Base-by-base conservation (phyloP, 116 monocot species). In the Iris pallida region DNA sequence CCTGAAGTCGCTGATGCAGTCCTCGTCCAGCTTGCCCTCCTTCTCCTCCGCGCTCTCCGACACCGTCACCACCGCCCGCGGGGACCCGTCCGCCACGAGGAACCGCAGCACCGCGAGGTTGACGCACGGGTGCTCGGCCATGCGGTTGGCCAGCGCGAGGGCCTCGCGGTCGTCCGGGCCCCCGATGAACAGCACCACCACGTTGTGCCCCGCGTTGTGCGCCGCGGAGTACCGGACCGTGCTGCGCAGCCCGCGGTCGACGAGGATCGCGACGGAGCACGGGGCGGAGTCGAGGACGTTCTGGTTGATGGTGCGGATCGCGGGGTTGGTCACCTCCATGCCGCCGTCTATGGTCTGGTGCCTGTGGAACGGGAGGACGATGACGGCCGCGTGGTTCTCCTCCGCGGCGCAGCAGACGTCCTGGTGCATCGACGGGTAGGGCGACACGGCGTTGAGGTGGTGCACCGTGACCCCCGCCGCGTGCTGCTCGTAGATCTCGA, bases 281-380 rank as follows among this genome's bases (percentile, higher is more conserved):
- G 82, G 78, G 9, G 82, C 45, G 45, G 44, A 41, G 4, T 19
- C 19, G 55, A 82, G 55, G 30, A 82, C 60, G 16, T n/a, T 55
- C 55, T 74, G 62, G 73, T 82, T 82, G 11, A 82, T 47, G 10
- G 70, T 45, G 48, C 65, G 82, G 45, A 82, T 68, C 5, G 73
- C 63, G 0, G 66, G 78, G 65, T 82, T 77, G 5, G 65, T 65
- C 18, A 65, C 40, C 70, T 73, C 77, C 76, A 82, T 73, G 20
- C 69, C 53, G 30, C 82, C 82, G 51, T 82, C 82, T 13, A 82
- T 74, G 11, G 82, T 78, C 46, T 63, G 76, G 30, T 78, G 78
- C 69, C 70, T 82, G 73, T 82, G 82, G 61, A 82, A 82, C 8
- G 82, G 82, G 49, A 82, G 52, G 73, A 82, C 12, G 70, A 82